A percentile compares a stretch with the other conserved stretches of the same genome.
Evolutionary conservation across 169 alveolate genomes (phyloP).

Genomic region (Cryptosporidium parvum): DNA sequence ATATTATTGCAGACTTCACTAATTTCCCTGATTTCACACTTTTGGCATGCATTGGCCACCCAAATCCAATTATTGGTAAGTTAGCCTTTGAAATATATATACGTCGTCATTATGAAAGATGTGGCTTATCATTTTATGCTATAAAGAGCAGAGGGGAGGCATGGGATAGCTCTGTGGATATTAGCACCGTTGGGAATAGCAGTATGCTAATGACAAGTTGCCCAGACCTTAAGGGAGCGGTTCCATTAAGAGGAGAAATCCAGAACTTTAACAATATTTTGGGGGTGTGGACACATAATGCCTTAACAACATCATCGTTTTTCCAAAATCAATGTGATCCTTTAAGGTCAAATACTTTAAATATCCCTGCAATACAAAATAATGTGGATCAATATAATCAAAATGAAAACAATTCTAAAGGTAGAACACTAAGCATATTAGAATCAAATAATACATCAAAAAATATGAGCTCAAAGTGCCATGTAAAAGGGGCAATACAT

Average conservation of each 20-base stretch:
- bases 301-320: constrained; percentile 50
- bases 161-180: constrained; percentile 49
- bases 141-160: constrained; percentile 35
- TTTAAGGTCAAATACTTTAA: constrained; percentile 31
- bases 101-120: constrained; percentile 67
- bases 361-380: constrained; percentile 35
- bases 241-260: constrained; percentile 5
- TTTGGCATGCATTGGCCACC: constrained; percentile 49
- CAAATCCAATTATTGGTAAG: constrained; percentile 31
- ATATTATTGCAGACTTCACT: constrained; percentile 47
- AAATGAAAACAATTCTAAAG: constrained; percentile 11
- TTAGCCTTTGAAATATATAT: constrained; percentile 64
- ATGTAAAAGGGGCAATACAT: background rate
- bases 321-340: constrained; percentile 39
- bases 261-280: constrained; percentile 29
- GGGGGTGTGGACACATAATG: constrained; percentile 68
- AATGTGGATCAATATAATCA: background rate
- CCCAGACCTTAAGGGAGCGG: background rate
- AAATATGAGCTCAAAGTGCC: constrained; percentile 14
- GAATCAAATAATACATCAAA: background rate
- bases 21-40: constrained; percentile 61
- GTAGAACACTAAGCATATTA: background rate
- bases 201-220: constrained; percentile 4
- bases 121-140: constrained; percentile 68
- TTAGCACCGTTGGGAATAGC: constrained; percentile 1